A percentile compares a stretch with the other conserved stretches of the same genome.
phyloP scores from a whole-genome alignment of 192 early-diverging fungal genomes.

The Gaertneriomyces sp. region DNA sequence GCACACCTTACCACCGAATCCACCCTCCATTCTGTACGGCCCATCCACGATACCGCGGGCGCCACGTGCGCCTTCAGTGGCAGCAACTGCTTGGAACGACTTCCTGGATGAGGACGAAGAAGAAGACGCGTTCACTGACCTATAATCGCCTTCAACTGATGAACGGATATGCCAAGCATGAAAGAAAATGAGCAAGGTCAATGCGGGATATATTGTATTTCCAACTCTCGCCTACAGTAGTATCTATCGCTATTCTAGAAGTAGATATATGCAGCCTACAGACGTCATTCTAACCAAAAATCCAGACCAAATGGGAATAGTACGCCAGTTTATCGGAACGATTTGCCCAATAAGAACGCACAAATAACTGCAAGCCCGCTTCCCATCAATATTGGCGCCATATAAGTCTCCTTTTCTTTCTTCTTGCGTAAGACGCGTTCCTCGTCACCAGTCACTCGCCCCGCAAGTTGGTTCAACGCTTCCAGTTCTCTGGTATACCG shows the following conservation, averaged over 20 bases:
- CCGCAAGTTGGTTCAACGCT: background rate
- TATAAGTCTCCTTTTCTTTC: background rate
- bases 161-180: background rate
- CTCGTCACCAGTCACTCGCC: background rate
- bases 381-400: conserved; percentile 32
- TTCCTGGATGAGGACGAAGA: background rate
- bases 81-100: background rate
- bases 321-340: conserved; percentile 27
- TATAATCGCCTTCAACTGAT: background rate
- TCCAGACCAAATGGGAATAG: background rate
- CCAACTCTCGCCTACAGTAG: background rate
- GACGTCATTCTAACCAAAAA: background rate
- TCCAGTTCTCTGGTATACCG: background rate
- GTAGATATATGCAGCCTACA: conserved; percentile 4
- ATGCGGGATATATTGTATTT: conserved; percentile 5
- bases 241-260: background rate
- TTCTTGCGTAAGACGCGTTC: background rate
- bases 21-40: background rate
- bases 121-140: background rate
- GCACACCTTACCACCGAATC: too few species aligned
- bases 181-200: background rate
- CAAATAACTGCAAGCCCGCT: conserved; percentile 38
- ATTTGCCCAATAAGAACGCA: conserved; percentile 42
- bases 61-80: background rate
- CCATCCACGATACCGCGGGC: background rate